Evolutionary conservation across 1,284 basidiomycete genomes (phyloP).

Genomic region (Moniliella sp.): DNA sequence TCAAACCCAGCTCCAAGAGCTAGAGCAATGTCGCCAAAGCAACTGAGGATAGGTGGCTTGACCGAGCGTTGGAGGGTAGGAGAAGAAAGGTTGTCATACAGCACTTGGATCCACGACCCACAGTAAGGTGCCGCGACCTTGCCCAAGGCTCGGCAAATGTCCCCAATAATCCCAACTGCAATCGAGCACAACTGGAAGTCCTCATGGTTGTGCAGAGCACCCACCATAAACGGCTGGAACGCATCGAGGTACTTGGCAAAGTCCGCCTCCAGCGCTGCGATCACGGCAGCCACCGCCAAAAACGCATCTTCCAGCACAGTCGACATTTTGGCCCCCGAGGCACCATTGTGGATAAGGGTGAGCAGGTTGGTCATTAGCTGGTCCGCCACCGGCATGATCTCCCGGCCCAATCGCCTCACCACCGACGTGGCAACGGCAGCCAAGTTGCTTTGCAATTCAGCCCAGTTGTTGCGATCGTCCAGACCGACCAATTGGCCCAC

Average conservation of each 20-base stretch:
- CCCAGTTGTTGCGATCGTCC: conserved; percentile 96
- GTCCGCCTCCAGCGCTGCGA: conserved; percentile 51
- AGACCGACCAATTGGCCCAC: conserved; percentile 60
- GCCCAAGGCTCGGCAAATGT: conserved; percentile 75
- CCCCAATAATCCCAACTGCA: conserved; percentile 81
- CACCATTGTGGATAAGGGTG: conserved; percentile 52
- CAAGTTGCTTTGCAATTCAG: conserved; percentile 85
- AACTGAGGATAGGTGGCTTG: conserved; percentile 81
- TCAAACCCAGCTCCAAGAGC: conserved; percentile 66
- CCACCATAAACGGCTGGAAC: conserved; percentile 70
- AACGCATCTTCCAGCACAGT: conserved; percentile 94
- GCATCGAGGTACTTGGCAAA: conserved; percentile 75
- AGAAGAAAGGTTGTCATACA: conserved; percentile 76
- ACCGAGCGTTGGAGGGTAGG: conserved; percentile 76
- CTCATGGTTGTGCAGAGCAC: conserved; percentile 74
- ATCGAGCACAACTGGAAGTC: conserved; percentile 87
- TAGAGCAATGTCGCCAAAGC: conserved; percentile 88
- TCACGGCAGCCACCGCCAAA: conserved; percentile 63
- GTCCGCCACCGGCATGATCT: conserved; percentile 71
- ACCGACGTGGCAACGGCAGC: conserved; percentile 42
- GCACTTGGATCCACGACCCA: conserved; percentile 64
- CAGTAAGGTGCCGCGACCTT: conserved; percentile 63
- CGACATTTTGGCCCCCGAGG: conserved; percentile 57
- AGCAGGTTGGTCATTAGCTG: conserved; percentile 82
- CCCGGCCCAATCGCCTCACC: conserved; percentile 48